These are phyloP conservation scores for Botrytis pseudocinerea DNA, from an alignment of 2,329 filamentous ascomycete species.

Conservation along the genomic window DNA sequence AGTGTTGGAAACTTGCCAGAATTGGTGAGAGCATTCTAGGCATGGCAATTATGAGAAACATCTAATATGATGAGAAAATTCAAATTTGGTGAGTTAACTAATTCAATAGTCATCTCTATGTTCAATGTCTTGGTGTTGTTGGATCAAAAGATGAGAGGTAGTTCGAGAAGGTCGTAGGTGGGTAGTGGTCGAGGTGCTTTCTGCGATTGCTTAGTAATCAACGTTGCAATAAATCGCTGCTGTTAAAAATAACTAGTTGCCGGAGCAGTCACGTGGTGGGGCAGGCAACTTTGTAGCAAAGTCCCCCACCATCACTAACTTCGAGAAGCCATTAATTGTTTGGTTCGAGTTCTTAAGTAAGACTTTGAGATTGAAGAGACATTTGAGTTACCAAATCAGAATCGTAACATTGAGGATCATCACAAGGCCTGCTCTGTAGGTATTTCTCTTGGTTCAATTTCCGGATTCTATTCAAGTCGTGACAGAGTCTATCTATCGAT, in stretches of 20 bases:
- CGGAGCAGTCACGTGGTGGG: background rate
- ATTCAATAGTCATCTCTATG: background rate
- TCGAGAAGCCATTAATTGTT: background rate
- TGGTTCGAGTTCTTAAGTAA: background rate
- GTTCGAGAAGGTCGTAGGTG: background rate
- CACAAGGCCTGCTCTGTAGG: background rate
- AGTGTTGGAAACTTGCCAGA: constrained; percentile 11
- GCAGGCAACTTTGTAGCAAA: background rate
- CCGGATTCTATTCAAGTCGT: background rate
- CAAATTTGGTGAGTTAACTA: background rate
- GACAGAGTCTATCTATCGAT: background rate
- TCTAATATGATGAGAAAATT: background rate
- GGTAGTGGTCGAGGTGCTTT: background rate
- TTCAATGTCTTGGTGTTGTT: background rate
- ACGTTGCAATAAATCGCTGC: background rate
- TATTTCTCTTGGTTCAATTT: background rate
- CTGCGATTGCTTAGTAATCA: background rate
- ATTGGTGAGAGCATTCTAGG: background rate
- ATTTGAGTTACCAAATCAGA: no score
- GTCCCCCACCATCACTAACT: background rate
- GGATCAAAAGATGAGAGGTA: background rate
- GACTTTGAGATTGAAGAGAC: background rate
- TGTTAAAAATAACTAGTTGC: background rate
- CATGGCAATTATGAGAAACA: background rate
- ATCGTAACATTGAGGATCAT: background rate